Evolutionary conservation across 129 eudicot genomes (phyloP), one percentile per base, ranked within the genome.

Genomic region (Dittrichia graveolens): DNA sequence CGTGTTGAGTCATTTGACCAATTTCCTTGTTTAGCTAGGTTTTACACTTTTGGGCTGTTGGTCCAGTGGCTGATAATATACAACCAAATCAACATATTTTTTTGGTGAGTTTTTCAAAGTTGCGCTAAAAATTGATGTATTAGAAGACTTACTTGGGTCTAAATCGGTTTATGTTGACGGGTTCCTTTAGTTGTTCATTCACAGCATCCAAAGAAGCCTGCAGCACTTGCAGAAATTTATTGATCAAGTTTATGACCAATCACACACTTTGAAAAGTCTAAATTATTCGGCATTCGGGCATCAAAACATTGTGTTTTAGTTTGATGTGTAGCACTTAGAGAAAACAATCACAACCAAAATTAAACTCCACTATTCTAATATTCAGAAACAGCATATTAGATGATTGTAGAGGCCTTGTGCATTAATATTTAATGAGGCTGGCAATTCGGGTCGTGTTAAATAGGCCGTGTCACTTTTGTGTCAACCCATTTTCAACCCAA

Each of bases 131-230:
- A 46, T 38, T 61, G 7, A 7, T 61, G 31, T 39, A 46, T n/a
- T 41, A 0, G 72, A 45, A 52, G 4, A 67, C 37, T 34, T 85
- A 91, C 97, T 90, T 91, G 86, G 97, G 91, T 72, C 95, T 83
- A 57, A 91, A 91, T 45, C 95, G 95, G 71, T 87, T 85, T 52
- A 85, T 81, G 47, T 80, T 69, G 35, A 91, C 53, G 0, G 95
- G 88, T 71, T 91, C 89, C 81, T 78, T 74, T 24, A 91, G 88
- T 52, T 45, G 83, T 66, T 76, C 78, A 64, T 91, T 91, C 41
- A 91, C 65, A 2, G 86, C 89, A 70, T 87, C 79, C 79, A 91
- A 48, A 42, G 97, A 91, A 65, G 83, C 90, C 95, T 91, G 83
- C 37, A 74, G 39, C 49, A 44, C 38, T 59, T 13, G 2, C 45